phyloP scores from a whole-genome alignment of 1,284 basidiomycete species.

The Macrocystidia cucumis region DNA sequence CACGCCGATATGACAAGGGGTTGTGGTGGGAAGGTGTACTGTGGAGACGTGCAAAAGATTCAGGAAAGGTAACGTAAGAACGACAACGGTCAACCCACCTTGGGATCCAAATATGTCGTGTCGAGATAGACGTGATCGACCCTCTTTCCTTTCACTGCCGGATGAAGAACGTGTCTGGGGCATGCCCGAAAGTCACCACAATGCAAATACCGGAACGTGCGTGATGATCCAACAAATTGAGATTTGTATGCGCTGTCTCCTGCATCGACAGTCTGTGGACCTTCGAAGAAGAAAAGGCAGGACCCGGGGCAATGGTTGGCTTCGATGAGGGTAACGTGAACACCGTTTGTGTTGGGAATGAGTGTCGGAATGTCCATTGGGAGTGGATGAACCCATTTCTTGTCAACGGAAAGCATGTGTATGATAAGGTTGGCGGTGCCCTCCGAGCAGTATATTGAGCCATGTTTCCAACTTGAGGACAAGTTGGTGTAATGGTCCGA shows the following conservation, averaged over 20 bases:
- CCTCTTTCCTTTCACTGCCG: conserved; percentile 67
- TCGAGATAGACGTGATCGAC: conserved; percentile 92
- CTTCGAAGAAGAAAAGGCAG: conserved; percentile 90
- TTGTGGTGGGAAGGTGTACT: conserved; percentile 95
- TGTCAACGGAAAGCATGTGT: conserved; percentile 84
- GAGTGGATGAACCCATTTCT: conserved; percentile 81
- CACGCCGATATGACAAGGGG: conserved; percentile 90
- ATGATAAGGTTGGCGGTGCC: conserved; percentile 88
- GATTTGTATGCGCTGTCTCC: conserved; percentile 76
- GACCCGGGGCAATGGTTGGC: conserved; percentile 98
- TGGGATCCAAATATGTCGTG: conserved; percentile 93
- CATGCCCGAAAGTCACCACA: conserved; percentile 94
- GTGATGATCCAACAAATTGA: conserved; percentile 59
- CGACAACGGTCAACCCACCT: conserved; percentile 31
- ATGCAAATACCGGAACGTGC: conserved; percentile 84
- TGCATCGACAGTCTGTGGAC: conserved; percentile 80
- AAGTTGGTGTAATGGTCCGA: conserved; percentile 93
- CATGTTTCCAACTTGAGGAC: conserved; percentile 80
- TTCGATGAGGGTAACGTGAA: conserved; percentile 89
- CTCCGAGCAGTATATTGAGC: conserved; percentile 92
- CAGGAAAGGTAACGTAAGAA: background rate
- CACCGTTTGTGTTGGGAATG: conserved; percentile 81
- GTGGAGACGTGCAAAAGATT: background rate
- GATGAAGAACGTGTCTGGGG: conserved; percentile 79
- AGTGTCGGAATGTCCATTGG: conserved; percentile 72